Evolutionary conservation across 2,329 filamentous ascomycete species (phyloP).

Genomic region (Nemania abortiva): DNA sequence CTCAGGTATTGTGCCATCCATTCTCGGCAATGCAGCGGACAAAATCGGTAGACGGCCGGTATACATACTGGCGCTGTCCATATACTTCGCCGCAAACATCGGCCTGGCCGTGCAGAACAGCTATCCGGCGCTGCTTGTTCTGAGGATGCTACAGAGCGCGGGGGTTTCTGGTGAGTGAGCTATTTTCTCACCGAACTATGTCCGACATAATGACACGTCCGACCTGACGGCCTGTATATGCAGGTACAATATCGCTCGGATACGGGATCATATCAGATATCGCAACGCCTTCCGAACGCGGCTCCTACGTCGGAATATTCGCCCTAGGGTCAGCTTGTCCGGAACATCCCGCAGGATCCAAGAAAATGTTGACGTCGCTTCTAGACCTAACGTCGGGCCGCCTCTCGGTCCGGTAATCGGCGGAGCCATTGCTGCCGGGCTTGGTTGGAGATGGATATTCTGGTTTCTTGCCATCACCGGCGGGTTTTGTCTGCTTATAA

Average conservation of each 20-base stretch:
- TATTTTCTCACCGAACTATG: not conserved
- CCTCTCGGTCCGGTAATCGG: slow-evolving; percentile 59
- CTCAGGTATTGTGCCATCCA: slow-evolving; percentile 57
- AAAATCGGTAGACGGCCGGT: slow-evolving; percentile 54
- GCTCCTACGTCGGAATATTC: slow-evolving; percentile 62
- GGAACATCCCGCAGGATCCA: not conserved
- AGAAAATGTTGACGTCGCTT: not conserved
- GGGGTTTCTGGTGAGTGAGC: slow-evolving; percentile 30
- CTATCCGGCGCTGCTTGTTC: slow-evolving; percentile 59
- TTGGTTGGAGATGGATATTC: slow-evolving; percentile 62
- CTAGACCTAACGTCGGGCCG: slow-evolving; percentile 51
- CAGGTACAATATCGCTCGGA: slow-evolving; percentile 52
- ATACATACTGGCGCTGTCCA: slow-evolving; percentile 53
- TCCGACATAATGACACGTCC: too few species aligned
- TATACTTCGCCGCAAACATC: slow-evolving; percentile 56
- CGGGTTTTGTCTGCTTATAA: slow-evolving; percentile 51
- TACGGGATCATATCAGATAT: slow-evolving; percentile 66
- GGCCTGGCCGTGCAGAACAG: slow-evolving; percentile 58
- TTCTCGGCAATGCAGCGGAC: slow-evolving; percentile 58
- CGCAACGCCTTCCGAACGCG: slow-evolving; percentile 62
- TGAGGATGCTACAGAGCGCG: slow-evolving; percentile 62
- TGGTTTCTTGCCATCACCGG: slow-evolving; percentile 60
- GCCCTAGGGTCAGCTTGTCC: slow-evolving; percentile 39
- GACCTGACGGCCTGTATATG: not conserved
- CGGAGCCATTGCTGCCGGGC: slow-evolving; percentile 59